Base-by-base conservation (phyloP, 306 rosid genomes). In the Cyclanthera cordifolia region DNA sequence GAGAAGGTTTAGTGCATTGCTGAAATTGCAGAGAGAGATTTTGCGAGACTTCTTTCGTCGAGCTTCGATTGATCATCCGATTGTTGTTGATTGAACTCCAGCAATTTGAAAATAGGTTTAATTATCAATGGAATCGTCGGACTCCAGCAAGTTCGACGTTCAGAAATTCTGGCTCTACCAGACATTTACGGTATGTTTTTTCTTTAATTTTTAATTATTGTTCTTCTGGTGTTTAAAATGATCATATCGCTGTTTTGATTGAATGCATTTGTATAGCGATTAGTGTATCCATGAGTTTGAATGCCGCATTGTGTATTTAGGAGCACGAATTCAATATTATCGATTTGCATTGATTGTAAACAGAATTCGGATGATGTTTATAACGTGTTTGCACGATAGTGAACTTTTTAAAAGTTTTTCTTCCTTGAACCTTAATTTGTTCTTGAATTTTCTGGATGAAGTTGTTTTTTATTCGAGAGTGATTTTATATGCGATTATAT, bases 151-250 rank as follows among this genome's bases (percentile, higher is more conserved):
- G 48, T 74, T 77, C 70, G 80, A 75, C 71, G 76, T 93, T 88
- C 95, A 93, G 81, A 93, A 90, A 80, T 93, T 93, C 87, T 88
- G 85, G 80, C 99, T 93, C 73, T 90, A 93, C 45, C 96, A 93
- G 76, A 87, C 95, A n/a, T 84, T 82, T 75, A 81, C 95, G 89
- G 99, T 93, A 87, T 77, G 23, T 8, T 34, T 34, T 71, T 41
- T 8, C 5, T 4, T 56, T 27, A 14, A 10, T 25, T 13, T 23
- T 54, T n/a, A n/a, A n/a, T 32, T 32, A 10, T 64, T 34, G 41
- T 28, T 56, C 37, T 32, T 32, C 37, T 32, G 37, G 37, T 61
- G n/a, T 34, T 61, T 34, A 2, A 11, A 17, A 60, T n/a, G n/a
- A n/a, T 60, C 27, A 27, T 30, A 7, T 28, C 19, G 23, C 3